Conservation (phyloP, 345 rosid species). For the Eucalyptus leucophloia region DNA sequence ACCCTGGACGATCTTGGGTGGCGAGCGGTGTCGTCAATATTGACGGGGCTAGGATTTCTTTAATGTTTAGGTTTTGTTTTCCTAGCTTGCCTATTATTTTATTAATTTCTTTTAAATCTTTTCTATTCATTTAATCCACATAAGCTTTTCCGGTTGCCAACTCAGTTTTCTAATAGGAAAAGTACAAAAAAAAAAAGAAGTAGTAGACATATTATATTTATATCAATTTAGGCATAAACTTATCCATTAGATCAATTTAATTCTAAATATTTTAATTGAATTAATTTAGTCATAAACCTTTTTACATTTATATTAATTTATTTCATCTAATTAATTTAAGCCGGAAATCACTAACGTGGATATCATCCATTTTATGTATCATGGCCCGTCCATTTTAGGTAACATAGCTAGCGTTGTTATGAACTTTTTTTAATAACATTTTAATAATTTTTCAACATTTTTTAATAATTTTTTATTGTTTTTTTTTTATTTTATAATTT, state of each 20-base stretch:
- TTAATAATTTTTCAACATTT: no score
- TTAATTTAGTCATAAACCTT: rapidly evolving
- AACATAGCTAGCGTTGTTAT: rapidly evolving
- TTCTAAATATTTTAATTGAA: no score
- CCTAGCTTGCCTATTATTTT: not conserved
- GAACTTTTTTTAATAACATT: no score
- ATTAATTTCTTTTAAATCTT: not conserved
- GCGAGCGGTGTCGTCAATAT: not conserved
- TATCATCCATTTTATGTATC: rapidly evolving
- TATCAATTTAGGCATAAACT: no score
- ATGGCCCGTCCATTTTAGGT: rapidly evolving
- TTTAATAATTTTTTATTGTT: no score
- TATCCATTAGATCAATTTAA: no score
- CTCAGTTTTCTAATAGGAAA: not conserved
- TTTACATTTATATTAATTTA: no score
- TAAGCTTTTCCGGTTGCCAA: not conserved
- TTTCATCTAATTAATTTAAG: rapidly evolving
- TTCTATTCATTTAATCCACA: not conserved
- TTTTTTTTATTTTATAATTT: no score
- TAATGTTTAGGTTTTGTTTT: not conserved
- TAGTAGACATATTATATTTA: no score
- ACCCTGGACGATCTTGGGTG: not conserved
- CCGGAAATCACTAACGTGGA: rapidly evolving
- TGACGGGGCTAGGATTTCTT: not conserved
- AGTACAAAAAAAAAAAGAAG: no score